Evolutionary conservation across 805 yeast genomes (phyloP), one percentile per base, ranked within the genome.

Genomic region (Yamadazyma ubonensis): DNA sequence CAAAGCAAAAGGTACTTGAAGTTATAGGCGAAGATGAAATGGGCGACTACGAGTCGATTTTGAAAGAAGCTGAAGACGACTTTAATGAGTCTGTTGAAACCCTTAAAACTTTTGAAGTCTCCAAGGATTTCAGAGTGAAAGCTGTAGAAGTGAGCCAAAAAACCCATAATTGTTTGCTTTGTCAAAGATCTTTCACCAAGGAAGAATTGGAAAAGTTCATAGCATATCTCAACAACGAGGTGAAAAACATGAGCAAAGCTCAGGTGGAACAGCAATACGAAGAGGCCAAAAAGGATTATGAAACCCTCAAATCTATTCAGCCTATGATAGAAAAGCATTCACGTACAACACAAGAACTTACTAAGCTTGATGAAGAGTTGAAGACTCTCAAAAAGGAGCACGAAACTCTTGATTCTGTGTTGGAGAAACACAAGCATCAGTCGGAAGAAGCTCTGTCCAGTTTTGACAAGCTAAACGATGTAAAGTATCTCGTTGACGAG

Each of bases 61-160:
- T 83, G 2, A 54, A 58, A 19, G 83, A 78, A 11, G 67, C 82
- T 4, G 91, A 86, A 51, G 73, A 72, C 12, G 83, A 81, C 30
- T 76, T 78, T 47, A 72, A 76, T 29, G 71, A 71, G 14, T 79
- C 87, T 0, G 62, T 78, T 11, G 85, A 83, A 46, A 81, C 83
- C 40, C 55, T 78, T 22, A 86, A 86, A 53, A 79, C 86, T 48
- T 75, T 75, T 21, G 79, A 78, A 31, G 85, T 88, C 2, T 81
- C 90, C 0, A 65, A 78, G 18, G 77, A 77, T 29, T 89, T 83
- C 60, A 88, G 86, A 52, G 60, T 70, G 16, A 77, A 76, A 31
- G 96, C 96, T 0, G 60, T 85, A 8, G 74, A 77, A 21, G 58
- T 75, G 29, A 93, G 95, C 0, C 62, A 76, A 19, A 52, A 56